Base-by-base conservation (phyloP, 768 basidiomycete genomes). In the Guyanaporus albipodus region DNA sequence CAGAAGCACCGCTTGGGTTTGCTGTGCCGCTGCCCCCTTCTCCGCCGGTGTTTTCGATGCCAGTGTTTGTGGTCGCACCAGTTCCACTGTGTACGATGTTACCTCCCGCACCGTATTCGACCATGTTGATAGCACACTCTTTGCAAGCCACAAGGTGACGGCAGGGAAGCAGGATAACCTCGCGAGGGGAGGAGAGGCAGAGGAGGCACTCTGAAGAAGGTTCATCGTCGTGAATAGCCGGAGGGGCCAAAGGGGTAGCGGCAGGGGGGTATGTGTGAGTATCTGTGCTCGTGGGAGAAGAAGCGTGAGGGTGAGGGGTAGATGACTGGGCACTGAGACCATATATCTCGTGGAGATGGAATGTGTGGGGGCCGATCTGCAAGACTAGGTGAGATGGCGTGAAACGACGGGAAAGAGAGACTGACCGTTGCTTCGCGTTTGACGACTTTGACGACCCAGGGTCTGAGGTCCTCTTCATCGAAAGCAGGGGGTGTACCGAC, bases 41-140 rank as follows among this genome's bases (percentile, higher is more conserved):
- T 11, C 60, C 63, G 0, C 62, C 59, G 4, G 64, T 55, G 17
- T 19, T 31, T 29, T 51, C 48, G 51, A 36, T 52, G 49, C 60
- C 58, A 19, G 63, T 50, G 22, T 63, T 60, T 6, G 61, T 57
- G 3, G 64, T 57, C 2, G 67, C 70, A 0, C 51, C 61, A 24
- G 52, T 56, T 7, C 75, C 72, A 3, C 69, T 57, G 42, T 88
- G 83, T n/a, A 75, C 77, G 40, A 95, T 87, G 38, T 76, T 83
- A 3, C 93, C 93, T 3, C 93, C 93, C 0, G 93, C 93, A 23
- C 93, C 93, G 63, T 92, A 97, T 65, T 97, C 93, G 39, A 97
- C 85, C 93, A 97, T 97, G 62, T 95, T 95, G 42, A 96, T 68
- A 1, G 93, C 93, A 60, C 93, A 97, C 37, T 95, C 93, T 59